phyloP scores from a whole-genome alignment of 2,329 filamentous ascomycete species.

The Albifimbria verrucaria region DNA sequence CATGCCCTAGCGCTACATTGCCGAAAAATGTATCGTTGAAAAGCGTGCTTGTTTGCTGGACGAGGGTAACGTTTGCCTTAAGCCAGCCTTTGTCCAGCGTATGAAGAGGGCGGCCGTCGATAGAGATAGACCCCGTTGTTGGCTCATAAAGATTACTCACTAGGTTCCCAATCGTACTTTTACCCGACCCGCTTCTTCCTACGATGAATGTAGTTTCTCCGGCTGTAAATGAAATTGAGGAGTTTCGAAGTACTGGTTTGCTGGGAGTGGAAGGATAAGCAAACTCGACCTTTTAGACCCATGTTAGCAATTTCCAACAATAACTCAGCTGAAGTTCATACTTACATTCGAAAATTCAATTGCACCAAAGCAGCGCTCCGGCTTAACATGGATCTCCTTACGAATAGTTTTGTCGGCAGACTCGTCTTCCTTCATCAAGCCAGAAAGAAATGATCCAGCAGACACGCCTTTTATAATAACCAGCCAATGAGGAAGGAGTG shows the following conservation, averaged over 20 bases:
- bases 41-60: conserved; percentile 78
- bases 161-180: conserved; percentile 82
- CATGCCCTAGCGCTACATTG: conserved; percentile 74
- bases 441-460: conserved; percentile 62
- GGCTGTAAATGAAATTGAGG: conserved; percentile 67
- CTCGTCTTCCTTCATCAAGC: conserved; percentile 32
- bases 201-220: conserved; percentile 77
- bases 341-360: conserved; percentile 68
- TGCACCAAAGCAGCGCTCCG: conserved; percentile 55
- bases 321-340: conserved; percentile 2
- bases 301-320: conserved; percentile 10
- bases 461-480: conserved; percentile 75
- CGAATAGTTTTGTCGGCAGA: background rate
- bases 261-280: conserved; percentile 71
- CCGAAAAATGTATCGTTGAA: conserved; percentile 77
- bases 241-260: conserved; percentile 55
- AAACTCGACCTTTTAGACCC: conserved; percentile 63
- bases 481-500: conserved; percentile 72
- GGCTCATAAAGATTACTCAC: conserved; percentile 75
- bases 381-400: conserved; percentile 17
- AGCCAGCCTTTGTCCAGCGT: conserved; percentile 68
- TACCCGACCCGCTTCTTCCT: conserved; percentile 85
- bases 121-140: conserved; percentile 57
- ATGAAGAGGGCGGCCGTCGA: conserved; percentile 65
- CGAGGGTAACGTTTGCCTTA: conserved; percentile 70